A percentile compares a stretch with the other conserved stretches of the same genome.
Conservation (phyloP, 768 basidiomycete species). For the Solioccasus polychromus region DNA sequence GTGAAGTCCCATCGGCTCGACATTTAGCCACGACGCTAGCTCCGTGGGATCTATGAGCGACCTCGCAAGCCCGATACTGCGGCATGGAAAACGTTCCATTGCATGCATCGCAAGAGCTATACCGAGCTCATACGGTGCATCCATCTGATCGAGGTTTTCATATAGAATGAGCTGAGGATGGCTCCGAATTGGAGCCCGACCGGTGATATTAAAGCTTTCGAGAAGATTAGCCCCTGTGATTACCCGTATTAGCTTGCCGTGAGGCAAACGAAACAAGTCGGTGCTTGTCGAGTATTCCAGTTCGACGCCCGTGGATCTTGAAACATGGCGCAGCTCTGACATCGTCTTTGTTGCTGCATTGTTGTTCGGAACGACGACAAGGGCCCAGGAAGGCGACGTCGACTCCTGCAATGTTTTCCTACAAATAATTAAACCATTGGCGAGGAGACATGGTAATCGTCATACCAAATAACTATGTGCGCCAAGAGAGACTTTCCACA, state of each 20-base stretch:
- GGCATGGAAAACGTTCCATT: conserved; percentile 57
- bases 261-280: conserved; percentile 35
- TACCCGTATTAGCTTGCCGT: conserved; percentile 50
- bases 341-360: conserved; percentile 55
- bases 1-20: conserved; percentile 59
- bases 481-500: conserved; percentile 79
- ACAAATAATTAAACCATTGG: conserved; percentile 2
- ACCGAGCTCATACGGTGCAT: conserved; percentile 77
- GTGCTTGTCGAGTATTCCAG: conserved; percentile 33
- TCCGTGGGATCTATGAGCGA: conserved; percentile 81
- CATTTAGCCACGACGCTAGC: conserved; percentile 80
- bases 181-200: conserved; percentile 21
- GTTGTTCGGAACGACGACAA: conserved; percentile 62
- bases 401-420: conserved; percentile 57
- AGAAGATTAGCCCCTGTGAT: conserved; percentile 55
- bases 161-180: conserved; percentile 69
- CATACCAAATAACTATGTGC: conserved; percentile 72
- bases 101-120: conserved; percentile 69
- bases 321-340: conserved; percentile 47
- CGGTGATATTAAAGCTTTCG: conserved; percentile 35
- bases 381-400: conserved; percentile 46
- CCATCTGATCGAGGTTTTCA: conserved; percentile 83
- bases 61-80: conserved; percentile 73
- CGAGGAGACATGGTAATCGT: conserved; percentile 4
- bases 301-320: conserved; percentile 37